Base-by-base conservation (phyloP, 345 rosid genomes). In the Fremontodendron californicum region DNA sequence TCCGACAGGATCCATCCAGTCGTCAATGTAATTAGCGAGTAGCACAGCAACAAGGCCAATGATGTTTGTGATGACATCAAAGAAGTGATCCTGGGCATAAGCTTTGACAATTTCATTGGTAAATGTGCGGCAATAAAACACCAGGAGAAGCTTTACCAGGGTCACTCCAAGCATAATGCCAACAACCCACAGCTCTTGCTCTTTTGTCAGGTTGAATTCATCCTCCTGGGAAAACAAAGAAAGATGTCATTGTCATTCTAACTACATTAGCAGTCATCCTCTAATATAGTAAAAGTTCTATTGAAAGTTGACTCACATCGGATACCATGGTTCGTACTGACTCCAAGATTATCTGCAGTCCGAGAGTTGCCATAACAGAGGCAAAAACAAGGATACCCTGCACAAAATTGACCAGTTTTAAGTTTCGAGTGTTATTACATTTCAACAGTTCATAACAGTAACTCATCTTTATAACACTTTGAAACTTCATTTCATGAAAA, bases 361-460 rank as follows among this genome's bases (percentile, higher is more conserved):
- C 99, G 75, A 96, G 92, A 78, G 99, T 96, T 68, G 99, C 99
- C 99, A 96, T 96, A 69, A 93, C 98, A 70, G 98, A 96, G 75
- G 99, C 99, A 87, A 96, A 96, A 66, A 96, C 99, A 75, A 96
- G 97, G 84, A 96, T 92, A 54, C 99, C 99, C 99, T 96, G 89
- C 81, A 68, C 10, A 82, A 48, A 66, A 77, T 61, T 71, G 52
- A 58, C 18, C 37, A 69, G 71, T 63, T 73, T 35, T 19, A 19
- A 15, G 8, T 45, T 71, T 42, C 62, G 48, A 64, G 29, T 0
- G 58, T 61, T 2, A 29, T 0, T 54, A 54, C 27, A 65, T 58
- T 52, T 29, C 63, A 42, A 42, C 15, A 51, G 76, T 66, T 60
- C 64, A 54, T 29, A 65, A 43, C 29, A n/a, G 9, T 29, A 62